Evolutionary conservation across 2,329 filamentous ascomycete species (phyloP), one percentile per base, ranked within the genome.

Genomic region (Penicillium freii): DNA sequence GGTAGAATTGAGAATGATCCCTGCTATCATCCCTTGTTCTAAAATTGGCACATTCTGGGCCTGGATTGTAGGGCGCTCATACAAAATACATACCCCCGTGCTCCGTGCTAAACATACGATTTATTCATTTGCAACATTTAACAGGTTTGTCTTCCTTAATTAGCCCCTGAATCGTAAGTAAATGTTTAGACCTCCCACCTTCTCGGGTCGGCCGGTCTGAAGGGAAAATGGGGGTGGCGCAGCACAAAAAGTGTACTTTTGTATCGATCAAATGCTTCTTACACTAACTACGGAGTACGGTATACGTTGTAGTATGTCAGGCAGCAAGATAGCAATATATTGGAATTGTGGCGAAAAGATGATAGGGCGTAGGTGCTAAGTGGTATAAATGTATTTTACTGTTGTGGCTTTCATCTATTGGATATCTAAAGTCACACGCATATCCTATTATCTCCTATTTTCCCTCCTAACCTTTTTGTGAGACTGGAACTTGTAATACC

Each of bases 11-110:
- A 13, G 13, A n/a, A 9, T 43, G 27, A 21, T 19, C 27, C 27
- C 27, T 34, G 25, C 23, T 38, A 54, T 43, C 29, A 54, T 34
- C 54, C 57, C 54, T 59, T 54, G 45, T 29, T 46, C 39, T n/a
- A 23, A 25, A 17, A 31, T 36, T 47, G 31, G 38, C 21, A 17
- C 40, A 58, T 60, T 54, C 42, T 40, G 13, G 29, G 17, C 50
- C 39, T 57, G 25, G 38, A 45, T 54, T 33, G 38, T 6, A 33
- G 54, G 38, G 31, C 31, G 31, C 31, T 33, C 13, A 33, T 33
- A 33, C 11, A 33, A 33, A 33, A 33, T 33, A 33, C 31, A 15
- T 33, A 33, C 31, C 7, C 4, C 38, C 7, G 27, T 11, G 5
- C 27, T 9, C 19, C 11, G 21, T 34, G 15, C 17, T 38, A 10